Percentiles rank a stretch among this genome's conserved stretches.
These are phyloP conservation scores for Quercus ilex DNA, from an alignment of 306 rosid genomes.

Conservation along the genomic window DNA sequence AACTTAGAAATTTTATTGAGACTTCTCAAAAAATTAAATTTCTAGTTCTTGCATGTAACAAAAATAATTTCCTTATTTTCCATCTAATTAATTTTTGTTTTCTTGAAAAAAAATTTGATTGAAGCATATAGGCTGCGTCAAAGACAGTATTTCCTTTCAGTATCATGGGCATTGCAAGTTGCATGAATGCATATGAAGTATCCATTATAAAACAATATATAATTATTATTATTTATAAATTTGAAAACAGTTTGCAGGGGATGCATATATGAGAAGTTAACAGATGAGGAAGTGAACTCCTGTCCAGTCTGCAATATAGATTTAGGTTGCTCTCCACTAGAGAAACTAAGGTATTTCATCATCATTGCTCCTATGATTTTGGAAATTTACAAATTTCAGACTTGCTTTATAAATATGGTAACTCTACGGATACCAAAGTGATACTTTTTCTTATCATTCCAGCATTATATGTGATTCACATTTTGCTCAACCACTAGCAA, in stretches of 20 bases:
- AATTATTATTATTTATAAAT: constrained; percentile 7
- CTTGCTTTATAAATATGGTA: not conserved
- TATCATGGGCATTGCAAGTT: not conserved
- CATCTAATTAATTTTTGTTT: not conserved
- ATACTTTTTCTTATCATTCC: not conserved
- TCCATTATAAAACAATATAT: not conserved
- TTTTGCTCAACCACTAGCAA: not conserved
- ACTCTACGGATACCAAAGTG: not conserved
- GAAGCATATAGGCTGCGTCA: not conserved
- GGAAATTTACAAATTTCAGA: not conserved
- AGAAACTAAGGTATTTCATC: constrained; percentile 48
- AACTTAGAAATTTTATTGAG: no score
- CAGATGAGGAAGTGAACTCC: constrained; percentile 22
- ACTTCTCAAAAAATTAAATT: not conserved
- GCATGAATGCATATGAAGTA: not conserved
- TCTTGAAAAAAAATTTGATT: not conserved
- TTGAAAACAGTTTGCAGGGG: constrained; percentile 65
- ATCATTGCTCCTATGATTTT: constrained; percentile 1
- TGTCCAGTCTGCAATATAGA: constrained; percentile 61
- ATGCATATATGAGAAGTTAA: constrained; percentile 56
- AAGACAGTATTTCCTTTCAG: not conserved
- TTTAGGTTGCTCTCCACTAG: constrained; percentile 57
- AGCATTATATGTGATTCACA: not conserved
- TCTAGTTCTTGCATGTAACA: not conserved
- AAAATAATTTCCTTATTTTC: not conserved